A percentile compares a stretch with the other conserved stretches of the same genome.
phyloP scores from a whole-genome alignment of 2,329 filamentous ascomycete species.

The Trichoderma sp. region DNA sequence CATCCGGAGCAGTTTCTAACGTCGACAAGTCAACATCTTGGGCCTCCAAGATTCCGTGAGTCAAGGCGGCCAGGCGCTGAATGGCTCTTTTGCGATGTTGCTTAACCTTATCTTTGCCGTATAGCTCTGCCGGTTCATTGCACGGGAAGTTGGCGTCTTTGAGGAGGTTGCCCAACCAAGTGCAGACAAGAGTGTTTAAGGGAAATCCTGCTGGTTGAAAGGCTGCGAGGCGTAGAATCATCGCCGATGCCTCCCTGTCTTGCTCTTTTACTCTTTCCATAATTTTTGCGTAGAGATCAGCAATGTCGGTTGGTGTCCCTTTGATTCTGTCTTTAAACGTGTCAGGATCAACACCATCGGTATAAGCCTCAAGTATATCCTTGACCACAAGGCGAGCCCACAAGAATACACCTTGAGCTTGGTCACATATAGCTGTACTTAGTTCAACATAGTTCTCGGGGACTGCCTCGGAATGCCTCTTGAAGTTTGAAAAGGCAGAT shows the following conservation, averaged over 20 bases:
- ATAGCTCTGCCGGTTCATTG: not conserved
- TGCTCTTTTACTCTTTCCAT: not conserved
- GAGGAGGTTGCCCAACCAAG: not conserved
- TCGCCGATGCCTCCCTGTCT: not conserved
- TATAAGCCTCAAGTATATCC: not conserved
- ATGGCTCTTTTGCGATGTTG: not conserved
- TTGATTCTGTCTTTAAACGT: not conserved
- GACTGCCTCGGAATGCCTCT: not conserved
- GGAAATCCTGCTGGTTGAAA: not conserved
- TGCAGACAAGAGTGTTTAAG: not conserved
- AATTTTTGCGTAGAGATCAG: not conserved
- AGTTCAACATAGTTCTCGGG: not conserved
- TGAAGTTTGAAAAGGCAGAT: not conserved
- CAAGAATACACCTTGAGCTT: not conserved
- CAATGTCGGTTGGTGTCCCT: not conserved
- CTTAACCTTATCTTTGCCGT: rapidly evolving
- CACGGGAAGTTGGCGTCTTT: not conserved
- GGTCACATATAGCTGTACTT: not conserved
- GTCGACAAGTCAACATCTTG: no score
- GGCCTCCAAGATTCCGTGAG: not conserved
- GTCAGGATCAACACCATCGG: not conserved
- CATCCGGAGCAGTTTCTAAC: no score
- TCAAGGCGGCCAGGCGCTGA: not conserved
- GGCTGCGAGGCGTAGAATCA: not conserved
- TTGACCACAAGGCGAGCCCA: not conserved